A percentile compares a stretch with the other conserved stretches of the same genome.
These are phyloP conservation scores for Strigomonas culicis DNA, from an alignment of 208 protist species.

Conservation along the genomic window DNA sequence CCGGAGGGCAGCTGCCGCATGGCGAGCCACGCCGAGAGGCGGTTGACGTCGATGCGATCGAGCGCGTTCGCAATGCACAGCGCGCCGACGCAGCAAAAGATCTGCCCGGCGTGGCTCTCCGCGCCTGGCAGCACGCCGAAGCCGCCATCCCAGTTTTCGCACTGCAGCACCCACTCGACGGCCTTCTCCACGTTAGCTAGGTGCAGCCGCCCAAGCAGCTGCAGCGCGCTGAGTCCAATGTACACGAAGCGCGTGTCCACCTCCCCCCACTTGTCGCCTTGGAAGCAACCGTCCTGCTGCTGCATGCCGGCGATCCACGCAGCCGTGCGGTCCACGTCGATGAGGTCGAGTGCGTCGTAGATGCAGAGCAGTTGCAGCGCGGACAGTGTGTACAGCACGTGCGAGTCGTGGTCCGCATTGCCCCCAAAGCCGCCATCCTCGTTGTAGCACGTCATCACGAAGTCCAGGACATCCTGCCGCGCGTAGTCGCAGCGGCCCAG, in stretches of 20 bases:
- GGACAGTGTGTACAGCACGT: constrained; percentile 98
- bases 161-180: constrained; percentile 90
- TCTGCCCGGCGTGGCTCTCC: constrained; percentile 97
- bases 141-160: constrained; percentile 99
- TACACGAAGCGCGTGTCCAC: constrained; percentile 98
- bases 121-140: constrained; percentile 94
- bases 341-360: constrained; percentile 55
- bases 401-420: constrained; percentile 95
- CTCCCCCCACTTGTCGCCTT: constrained; percentile 98
- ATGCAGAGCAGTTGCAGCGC: constrained; percentile 95
- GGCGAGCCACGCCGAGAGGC: constrained; percentile 97
- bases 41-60: constrained; percentile 89
- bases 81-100: constrained; percentile 97
- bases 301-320: constrained; percentile 92
- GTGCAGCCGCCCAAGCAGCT: constrained; percentile 83
- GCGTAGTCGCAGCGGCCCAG: constrained; percentile 75
- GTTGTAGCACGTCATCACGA: constrained; percentile 92
- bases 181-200: constrained; percentile 87
- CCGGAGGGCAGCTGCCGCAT: constrained; percentile 97
- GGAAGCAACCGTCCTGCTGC: constrained; percentile 96
- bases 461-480: constrained; percentile 86
- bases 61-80: constrained; percentile 93
- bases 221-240: constrained; percentile 94
- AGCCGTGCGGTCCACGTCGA: constrained; percentile 68
- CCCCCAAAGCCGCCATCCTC: constrained; percentile 97